Conservation (phyloP, 2,329 filamentous ascomycete species). For the Pezicula carpinea region DNA sequence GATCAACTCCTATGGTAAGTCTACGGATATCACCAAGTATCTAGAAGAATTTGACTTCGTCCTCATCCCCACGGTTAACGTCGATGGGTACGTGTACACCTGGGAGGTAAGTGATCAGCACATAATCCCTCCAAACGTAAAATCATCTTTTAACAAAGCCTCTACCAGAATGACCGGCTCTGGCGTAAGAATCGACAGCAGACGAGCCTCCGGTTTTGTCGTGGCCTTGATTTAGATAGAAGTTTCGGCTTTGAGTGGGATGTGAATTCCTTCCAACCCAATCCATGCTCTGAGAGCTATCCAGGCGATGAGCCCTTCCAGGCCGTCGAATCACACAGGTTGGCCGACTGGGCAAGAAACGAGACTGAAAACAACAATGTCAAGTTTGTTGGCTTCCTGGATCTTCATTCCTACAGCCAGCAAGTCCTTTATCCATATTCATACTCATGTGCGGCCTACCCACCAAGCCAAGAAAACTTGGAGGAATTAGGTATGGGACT, state of each 20-base stretch:
- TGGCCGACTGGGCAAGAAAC: slow-evolving; percentile 80
- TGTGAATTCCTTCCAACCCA: slow-evolving; percentile 56
- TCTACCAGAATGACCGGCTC: slow-evolving; percentile 61
- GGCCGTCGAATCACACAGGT: slow-evolving; percentile 68
- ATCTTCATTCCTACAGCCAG: slow-evolving; percentile 93
- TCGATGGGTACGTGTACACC: slow-evolving; percentile 90
- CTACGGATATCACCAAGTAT: slow-evolving; percentile 66
- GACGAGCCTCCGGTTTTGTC: slow-evolving; percentile 78
- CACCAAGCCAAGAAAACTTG: slow-evolving; percentile 85
- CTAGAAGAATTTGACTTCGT: slow-evolving; percentile 83
- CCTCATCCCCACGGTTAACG: slow-evolving; percentile 84
- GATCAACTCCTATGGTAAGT: slow-evolving; percentile 76
- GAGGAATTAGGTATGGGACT: slow-evolving; percentile 85
- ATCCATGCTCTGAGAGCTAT: slow-evolving; percentile 89
- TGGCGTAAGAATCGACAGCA: slow-evolving; percentile 94
- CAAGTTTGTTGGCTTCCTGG: slow-evolving; percentile 78
- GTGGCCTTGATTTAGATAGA: slow-evolving; percentile 84
- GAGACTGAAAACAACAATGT: slow-evolving; percentile 67
- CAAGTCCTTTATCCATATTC: slow-evolving; percentile 91
- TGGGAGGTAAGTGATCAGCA: slow-evolving; percentile 52
- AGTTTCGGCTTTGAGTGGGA: slow-evolving; percentile 85
- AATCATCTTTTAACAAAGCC: no score
- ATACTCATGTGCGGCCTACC: slow-evolving; percentile 72
- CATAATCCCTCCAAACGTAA: no score
- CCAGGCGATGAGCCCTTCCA: slow-evolving; percentile 81